A percentile compares a stretch with the other conserved stretches of the same genome.
These are phyloP conservation scores for Colletotrichum tabaci DNA, from an alignment of 2,329 filamentous ascomycete species.

Conservation along the genomic window DNA sequence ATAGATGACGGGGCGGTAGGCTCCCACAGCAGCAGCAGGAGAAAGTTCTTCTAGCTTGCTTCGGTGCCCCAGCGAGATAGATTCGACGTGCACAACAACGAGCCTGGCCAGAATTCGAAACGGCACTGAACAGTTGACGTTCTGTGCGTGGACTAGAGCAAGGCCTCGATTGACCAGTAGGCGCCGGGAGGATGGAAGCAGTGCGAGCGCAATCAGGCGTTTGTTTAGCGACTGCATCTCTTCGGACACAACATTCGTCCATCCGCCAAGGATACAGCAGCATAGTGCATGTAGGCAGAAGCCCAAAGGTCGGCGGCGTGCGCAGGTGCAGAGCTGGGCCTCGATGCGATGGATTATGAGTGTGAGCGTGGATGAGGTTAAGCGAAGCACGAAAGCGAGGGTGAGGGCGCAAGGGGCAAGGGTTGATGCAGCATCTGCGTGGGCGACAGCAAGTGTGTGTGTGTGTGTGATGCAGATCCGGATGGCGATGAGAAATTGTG, in stretches of 20 bases:
- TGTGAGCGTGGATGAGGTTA: background rate
- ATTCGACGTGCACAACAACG: background rate
- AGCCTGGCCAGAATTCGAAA: slow-evolving; percentile 34
- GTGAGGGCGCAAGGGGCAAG: background rate
- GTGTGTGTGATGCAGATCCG: slow-evolving; percentile 10
- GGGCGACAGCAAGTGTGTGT: background rate
- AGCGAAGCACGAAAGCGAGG: too few species aligned
- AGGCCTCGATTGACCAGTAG: slow-evolving; percentile 23
- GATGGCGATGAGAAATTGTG: slow-evolving; percentile 8
- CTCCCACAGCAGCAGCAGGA: slow-evolving; percentile 6
- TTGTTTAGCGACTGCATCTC: background rate
- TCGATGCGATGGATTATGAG: background rate
- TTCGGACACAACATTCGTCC: background rate
- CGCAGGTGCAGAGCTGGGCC: background rate
- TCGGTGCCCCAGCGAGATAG: slow-evolving; percentile 6
- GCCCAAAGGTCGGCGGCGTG: background rate
- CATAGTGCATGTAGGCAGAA: too few species aligned
- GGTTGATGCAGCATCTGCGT: slow-evolving; percentile 19
- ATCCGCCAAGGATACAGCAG: background rate
- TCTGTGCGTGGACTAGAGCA: slow-evolving; percentile 37
- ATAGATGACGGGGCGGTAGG: slow-evolving; percentile 12
- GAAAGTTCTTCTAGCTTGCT: slow-evolving; percentile 26
- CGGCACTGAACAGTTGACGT: slow-evolving; percentile 22
- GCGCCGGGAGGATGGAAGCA: slow-evolving; percentile 1
- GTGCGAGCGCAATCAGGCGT: slow-evolving; percentile 3